phyloP scores from a whole-genome alignment of 352 stramenopile species.

The Phytopythium helicoides region DNA sequence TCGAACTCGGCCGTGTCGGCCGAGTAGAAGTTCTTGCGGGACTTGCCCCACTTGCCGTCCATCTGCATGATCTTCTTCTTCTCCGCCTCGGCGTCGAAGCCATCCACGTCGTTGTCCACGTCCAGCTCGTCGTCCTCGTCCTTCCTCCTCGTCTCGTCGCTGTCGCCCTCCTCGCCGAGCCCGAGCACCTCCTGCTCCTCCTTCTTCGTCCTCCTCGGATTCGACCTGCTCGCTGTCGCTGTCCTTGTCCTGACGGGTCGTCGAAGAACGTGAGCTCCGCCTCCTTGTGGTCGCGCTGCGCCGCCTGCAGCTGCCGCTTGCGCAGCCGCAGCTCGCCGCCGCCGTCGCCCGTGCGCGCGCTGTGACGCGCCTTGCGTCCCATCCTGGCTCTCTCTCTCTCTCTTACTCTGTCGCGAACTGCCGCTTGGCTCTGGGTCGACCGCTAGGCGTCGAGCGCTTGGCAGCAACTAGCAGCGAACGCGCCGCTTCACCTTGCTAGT shows the following conservation, averaged over 20 bases:
- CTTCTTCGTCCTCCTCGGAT: conserved; percentile 64
- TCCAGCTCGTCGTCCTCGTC: conserved; percentile 23
- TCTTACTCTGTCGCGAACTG: too few relatives aligned
- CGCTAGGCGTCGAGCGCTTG: too few relatives aligned
- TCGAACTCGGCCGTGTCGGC: conserved; percentile 83
- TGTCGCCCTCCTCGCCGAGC: conserved; percentile 43
- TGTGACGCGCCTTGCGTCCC: conserved; percentile 70
- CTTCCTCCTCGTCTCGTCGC: conserved; percentile 46
- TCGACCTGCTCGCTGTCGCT: conserved; percentile 47
- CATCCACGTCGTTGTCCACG: conserved; percentile 47
- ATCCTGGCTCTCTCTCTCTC: conserved; percentile 35
- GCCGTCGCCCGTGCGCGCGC: conserved; percentile 71
- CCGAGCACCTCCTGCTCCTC: conserved; percentile 71
- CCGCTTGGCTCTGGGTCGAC: too few relatives aligned
- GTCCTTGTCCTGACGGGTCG: conserved; percentile 78
- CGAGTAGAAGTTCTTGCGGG: conserved; percentile 86
- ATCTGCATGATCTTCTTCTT: conserved; percentile 75
- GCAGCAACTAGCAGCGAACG: too few relatives aligned
- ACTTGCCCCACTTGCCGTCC: conserved; percentile 83
- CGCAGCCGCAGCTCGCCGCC: conserved; percentile 67
- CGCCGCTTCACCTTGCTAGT: conserved; percentile 6
- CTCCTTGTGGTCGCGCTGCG: conserved; percentile 51
- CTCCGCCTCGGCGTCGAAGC: conserved; percentile 58
- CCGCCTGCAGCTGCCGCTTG: conserved; percentile 60
- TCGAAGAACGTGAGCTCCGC: conserved; percentile 85